Evolutionary conservation across 2,329 filamentous ascomycete genomes (phyloP), one percentile per base, ranked within the genome.

Genomic region (Onygenales sp.): DNA sequence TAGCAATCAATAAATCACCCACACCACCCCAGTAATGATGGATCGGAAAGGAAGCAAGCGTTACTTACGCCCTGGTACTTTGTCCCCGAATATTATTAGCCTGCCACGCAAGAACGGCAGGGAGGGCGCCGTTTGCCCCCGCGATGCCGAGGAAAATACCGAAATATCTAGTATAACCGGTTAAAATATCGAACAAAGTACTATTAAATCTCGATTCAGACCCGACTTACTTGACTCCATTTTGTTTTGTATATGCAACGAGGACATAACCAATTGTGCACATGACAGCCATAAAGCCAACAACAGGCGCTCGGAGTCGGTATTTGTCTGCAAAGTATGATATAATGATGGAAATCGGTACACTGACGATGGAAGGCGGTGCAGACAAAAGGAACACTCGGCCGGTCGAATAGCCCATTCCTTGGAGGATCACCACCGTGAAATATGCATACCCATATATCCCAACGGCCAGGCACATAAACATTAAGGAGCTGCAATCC

Each of bases 61-160:
- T 14, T 32, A 58, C 55, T 14, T 57, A 51, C 1, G 62, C 62
- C 48, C 65, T 57, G 43, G 63, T 66, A 54, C 60, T 63, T 53
- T 66, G 63, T 9, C 58, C 57, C 10, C 63, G 60, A 48, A 66
- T 65, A 49, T 69, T 67, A 54, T 68, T 69, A 10, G 64, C 60
- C 56, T 66, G 47, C 46, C 66, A 68, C 5, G 66, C 63, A 52
- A 69, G 63, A 7, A 61, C 57, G 1, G 64, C 61, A 2, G 65
- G 66, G 1, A 68, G 55, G 47, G 68, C 67, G 1, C 59, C 61
- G 13, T 68, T 62, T 7, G 57, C 59, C 6, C 66, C 66, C 31
- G 60, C 63, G 2, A 58, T 59, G 7, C 60, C 62, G 10, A 69
- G 54, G 50, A 69, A 68, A 3, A 65, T 55, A 5, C 66, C 66